These are phyloP conservation scores for Irpex rosettiformis DNA, from an alignment of 1,284 basidiomycete species.

Conservation along the genomic window DNA sequence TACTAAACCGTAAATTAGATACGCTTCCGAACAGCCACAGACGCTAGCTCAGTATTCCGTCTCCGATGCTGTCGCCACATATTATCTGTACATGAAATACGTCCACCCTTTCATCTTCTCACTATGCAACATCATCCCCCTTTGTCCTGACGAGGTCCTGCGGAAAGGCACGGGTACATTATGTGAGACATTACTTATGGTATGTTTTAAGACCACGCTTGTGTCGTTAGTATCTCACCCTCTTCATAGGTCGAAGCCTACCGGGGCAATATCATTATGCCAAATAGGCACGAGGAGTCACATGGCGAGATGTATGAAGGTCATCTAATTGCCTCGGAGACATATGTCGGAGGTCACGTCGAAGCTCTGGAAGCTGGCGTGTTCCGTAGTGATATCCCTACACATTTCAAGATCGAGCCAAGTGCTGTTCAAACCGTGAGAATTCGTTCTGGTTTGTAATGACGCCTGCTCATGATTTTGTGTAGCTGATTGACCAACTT, in stretches of 20 bases:
- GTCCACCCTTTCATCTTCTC: constrained; percentile 99
- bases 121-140: constrained; percentile 97
- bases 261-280: constrained; percentile 92
- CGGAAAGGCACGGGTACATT: constrained; percentile 96
- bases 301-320: constrained; percentile 95
- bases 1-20: constrained; percentile 44
- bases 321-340: constrained; percentile 94
- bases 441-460: constrained; percentile 1
- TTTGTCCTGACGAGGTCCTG: constrained; percentile 95
- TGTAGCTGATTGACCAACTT: constrained; percentile 89
- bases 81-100: constrained; percentile 99
- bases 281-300: constrained; percentile 93
- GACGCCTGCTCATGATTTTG: constrained; percentile 10
- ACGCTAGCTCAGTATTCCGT: constrained; percentile 97
- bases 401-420: constrained; percentile 95
- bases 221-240: no score
- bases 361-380: constrained; percentile 98
- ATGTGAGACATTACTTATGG: constrained; percentile 98
- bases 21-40: constrained; percentile 96
- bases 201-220: no score
- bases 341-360: constrained; percentile 98
- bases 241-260: constrained; percentile 88
- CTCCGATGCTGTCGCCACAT: constrained; percentile 98
- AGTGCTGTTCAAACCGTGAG: constrained; percentile 80
- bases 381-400: constrained; percentile 93